These are phyloP conservation scores for Lactuca saligna DNA, from an alignment of 129 eudicot species.

Conservation along the genomic window DNA sequence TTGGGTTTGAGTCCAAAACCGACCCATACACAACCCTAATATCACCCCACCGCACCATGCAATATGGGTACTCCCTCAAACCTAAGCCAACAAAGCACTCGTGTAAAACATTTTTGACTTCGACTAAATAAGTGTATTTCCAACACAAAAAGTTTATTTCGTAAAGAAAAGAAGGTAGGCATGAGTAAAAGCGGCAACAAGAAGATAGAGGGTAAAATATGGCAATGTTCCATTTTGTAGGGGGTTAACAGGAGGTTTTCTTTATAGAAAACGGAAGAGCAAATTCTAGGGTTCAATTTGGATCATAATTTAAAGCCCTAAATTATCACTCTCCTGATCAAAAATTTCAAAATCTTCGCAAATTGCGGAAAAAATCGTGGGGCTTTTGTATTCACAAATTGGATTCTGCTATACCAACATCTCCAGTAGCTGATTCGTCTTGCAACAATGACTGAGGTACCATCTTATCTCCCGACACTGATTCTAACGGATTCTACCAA, in stretches of 20 bases:
- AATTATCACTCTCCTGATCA: slow-evolving; percentile 19
- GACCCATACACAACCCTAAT: too few species aligned
- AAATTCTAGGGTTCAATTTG: slow-evolving; percentile 21
- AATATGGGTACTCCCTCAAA: too few species aligned
- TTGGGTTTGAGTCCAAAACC: too few species aligned
- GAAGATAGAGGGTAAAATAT: not conserved
- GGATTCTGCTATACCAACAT: slow-evolving; percentile 14
- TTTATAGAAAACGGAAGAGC: slow-evolving; percentile 8
- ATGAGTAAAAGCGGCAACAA: not conserved
- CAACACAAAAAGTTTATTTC: not conserved
- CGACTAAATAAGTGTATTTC: too few species aligned
- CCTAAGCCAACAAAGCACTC: too few species aligned
- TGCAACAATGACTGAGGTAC: slow-evolving; percentile 77
- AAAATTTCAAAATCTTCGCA: slow-evolving; percentile 1
- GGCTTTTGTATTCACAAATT: not conserved
- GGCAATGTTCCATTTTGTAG: not conserved
- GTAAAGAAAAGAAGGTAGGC: not conserved
- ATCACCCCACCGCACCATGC: too few species aligned
- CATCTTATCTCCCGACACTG: slow-evolving; percentile 10
- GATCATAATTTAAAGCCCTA: slow-evolving; percentile 23
- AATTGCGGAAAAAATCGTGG: slow-evolving; percentile 26
- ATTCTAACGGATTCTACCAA: not conserved
- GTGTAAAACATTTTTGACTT: too few species aligned
- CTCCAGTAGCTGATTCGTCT: slow-evolving; percentile 27
- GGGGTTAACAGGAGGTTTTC: not conserved